Base-by-base conservation (phyloP, 371 early-diverging fungal genomes). In the Mucor saturninus region DNA sequence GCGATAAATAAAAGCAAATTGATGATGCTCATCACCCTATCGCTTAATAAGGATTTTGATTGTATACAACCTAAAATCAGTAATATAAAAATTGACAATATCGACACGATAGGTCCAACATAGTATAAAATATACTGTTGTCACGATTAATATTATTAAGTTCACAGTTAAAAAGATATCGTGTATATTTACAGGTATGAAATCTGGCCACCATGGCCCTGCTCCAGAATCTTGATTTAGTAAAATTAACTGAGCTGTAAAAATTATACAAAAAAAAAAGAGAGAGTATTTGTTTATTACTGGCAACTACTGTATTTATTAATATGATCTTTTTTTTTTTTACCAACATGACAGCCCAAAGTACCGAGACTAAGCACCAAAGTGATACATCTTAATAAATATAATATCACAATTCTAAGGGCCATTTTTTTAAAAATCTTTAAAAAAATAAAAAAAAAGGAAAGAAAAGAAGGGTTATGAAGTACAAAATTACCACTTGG, bases 101-200 rank as follows among this genome's bases (percentile, higher is more conserved):
- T 50, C 2, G 81, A 80, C 4, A 76, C 58, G 5, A 76, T 74
- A 1, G 73, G 67, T 2, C 76, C 81, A 15, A 76, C 76, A 54
- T 72, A 72, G 53, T 80, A 80, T 8, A 80, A 53, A 26, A 65
- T 74, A 55, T 76, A 80, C 81, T 80, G 46, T 45, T n/a, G 31
- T 40, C 11, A 35, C 0, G 29, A n/a, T 2, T 26, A 49, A 11
- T 13, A 9, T 45, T 26, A 26, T 21, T 56, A 21, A 21, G 21
- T 21, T 14, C 21, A 21, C 9, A 3, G 3, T 21, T 13, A 38
- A 28, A 5, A 59, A 54, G 8, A 26, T 57, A 15, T 50, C 43
- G 14, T 38, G 21, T 8, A 49, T 21, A 46, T 46, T 58, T 68
- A 77, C 77, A 30, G 74, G 77, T 11, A 72, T 54, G 49, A 69